phyloP scores from a whole-genome alignment of 2,329 filamentous ascomycete species.

The Xylaria sp. region DNA sequence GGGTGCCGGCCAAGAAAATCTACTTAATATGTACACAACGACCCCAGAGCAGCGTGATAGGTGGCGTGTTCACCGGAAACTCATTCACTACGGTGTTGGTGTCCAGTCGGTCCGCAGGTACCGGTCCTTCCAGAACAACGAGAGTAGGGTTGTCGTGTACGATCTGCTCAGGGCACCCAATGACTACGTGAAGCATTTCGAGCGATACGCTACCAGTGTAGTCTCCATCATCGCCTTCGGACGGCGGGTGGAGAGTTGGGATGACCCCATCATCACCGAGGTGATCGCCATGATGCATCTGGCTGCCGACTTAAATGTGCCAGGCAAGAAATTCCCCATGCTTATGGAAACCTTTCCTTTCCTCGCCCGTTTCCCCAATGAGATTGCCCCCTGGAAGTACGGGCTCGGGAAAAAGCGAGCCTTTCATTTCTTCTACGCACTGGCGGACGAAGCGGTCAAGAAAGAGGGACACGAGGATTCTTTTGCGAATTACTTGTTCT shows the following conservation, averaged over 20 bases:
- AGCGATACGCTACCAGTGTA: slow-evolving; percentile 64
- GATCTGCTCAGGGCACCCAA: slow-evolving; percentile 58
- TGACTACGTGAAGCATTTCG: slow-evolving; percentile 64
- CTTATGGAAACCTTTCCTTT: slow-evolving; percentile 66
- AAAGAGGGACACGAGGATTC: slow-evolving; percentile 52
- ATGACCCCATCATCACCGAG: slow-evolving; percentile 69
- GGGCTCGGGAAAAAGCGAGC: slow-evolving; percentile 60
- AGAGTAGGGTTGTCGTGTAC: slow-evolving; percentile 66
- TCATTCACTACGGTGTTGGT: slow-evolving; percentile 64
- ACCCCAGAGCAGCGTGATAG: slow-evolving; percentile 54
- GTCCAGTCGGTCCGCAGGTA: slow-evolving; percentile 66
- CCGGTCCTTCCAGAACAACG: slow-evolving; percentile 66
- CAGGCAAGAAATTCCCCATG: slow-evolving; percentile 66
- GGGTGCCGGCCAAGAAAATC: slow-evolving; percentile 56
- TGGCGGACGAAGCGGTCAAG: slow-evolving; percentile 61
- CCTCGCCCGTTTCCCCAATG: slow-evolving; percentile 60
- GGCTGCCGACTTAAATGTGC: slow-evolving; percentile 65
- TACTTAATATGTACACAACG: slow-evolving; percentile 58
- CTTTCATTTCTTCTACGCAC: slow-evolving; percentile 62
- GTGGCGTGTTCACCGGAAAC: slow-evolving; percentile 60
- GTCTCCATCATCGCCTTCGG: slow-evolving; percentile 68
- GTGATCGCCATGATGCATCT: slow-evolving; percentile 69
- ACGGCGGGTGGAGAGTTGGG: slow-evolving; percentile 59
- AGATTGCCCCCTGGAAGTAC: slow-evolving; percentile 62
- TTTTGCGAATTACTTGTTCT: slow-evolving; percentile 61